Evolutionary conservation across 2,329 filamentous ascomycete species (phyloP).

Genomic region (Ascochyta fabae): DNA sequence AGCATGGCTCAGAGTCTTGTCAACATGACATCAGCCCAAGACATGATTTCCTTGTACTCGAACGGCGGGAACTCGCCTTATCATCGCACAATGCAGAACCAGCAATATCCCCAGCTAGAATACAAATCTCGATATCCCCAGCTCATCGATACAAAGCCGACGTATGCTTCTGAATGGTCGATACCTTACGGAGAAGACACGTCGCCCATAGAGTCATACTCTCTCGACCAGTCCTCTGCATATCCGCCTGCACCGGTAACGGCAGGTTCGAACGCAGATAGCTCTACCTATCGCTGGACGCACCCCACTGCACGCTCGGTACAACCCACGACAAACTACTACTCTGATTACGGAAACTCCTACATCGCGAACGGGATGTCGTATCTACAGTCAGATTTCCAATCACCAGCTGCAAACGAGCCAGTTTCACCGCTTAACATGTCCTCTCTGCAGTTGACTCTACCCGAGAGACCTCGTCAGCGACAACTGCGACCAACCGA

Average conservation of each 20-base stretch:
- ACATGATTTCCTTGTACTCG: conserved; percentile 33
- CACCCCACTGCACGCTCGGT: conserved; percentile 18
- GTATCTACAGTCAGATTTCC: conserved; percentile 23
- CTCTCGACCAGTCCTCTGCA: conserved; percentile 25
- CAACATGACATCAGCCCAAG: conserved; percentile 26
- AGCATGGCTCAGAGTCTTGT: conserved; percentile 26
- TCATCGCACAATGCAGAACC: conserved; percentile 17
- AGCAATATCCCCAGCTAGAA: conserved; percentile 25
- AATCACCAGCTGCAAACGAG: conserved; percentile 21
- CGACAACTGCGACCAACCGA: conserved; percentile 23
- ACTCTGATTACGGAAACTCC: conserved; percentile 29
- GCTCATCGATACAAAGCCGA: conserved; percentile 28
- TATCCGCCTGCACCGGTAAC: conserved; percentile 29
- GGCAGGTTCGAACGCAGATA: conserved; percentile 22
- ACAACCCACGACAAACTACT: conserved; percentile 19
- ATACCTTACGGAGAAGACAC: conserved; percentile 36
- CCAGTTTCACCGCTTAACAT: conserved; percentile 40
- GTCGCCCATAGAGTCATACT: conserved; percentile 39
- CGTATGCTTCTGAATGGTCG: conserved; percentile 32
- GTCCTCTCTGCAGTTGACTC: conserved; percentile 35
- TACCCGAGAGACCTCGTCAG: conserved; percentile 35
- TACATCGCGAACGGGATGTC: conserved; percentile 26
- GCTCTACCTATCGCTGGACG: conserved; percentile 29
- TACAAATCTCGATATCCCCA: conserved; percentile 1
- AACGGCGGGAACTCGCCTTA: conserved; percentile 17